Percentiles rank a stretch among this genome's conserved stretches.
phyloP scores from a whole-genome alignment of 1,284 basidiomycete genomes.

The Melampsora larici-populina region DNA sequence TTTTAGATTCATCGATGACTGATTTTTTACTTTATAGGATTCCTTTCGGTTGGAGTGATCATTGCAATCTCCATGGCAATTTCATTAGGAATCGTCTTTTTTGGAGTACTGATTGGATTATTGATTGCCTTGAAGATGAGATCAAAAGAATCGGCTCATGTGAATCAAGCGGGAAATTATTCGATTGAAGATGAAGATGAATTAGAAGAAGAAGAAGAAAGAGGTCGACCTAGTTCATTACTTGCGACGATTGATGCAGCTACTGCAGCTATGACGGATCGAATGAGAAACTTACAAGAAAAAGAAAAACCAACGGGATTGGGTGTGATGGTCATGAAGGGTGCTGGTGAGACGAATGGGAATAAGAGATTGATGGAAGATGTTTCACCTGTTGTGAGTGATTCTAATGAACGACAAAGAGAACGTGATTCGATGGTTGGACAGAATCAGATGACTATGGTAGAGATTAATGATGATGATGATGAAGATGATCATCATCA shows the following conservation, averaged over 20 bases:
- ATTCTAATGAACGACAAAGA: background rate
- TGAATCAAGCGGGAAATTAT: background rate
- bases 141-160: constrained; percentile 44
- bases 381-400: background rate
- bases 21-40: constrained; percentile 63
- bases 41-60: constrained; percentile 84
- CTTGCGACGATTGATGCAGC: constrained; percentile 52
- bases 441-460: background rate
- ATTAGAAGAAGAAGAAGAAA: constrained; percentile 12
- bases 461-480: background rate
- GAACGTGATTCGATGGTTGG: no score
- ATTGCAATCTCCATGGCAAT: constrained; percentile 97
- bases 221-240: constrained; percentile 47
- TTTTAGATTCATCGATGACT: no score
- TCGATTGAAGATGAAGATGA: no score
- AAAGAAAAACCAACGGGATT: background rate
- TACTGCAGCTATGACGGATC: constrained; percentile 36
- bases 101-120: constrained; percentile 80
- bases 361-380: background rate
- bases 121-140: constrained; percentile 71
- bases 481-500: no score
- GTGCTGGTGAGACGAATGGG: no score
- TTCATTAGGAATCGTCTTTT: constrained; percentile 86
- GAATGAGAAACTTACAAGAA: constrained; percentile 21
- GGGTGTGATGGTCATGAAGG: background rate